These are phyloP conservation scores for Yamagishiella unicocca DNA, from an alignment of 139 green algal genomes.

Conservation along the genomic window DNA sequence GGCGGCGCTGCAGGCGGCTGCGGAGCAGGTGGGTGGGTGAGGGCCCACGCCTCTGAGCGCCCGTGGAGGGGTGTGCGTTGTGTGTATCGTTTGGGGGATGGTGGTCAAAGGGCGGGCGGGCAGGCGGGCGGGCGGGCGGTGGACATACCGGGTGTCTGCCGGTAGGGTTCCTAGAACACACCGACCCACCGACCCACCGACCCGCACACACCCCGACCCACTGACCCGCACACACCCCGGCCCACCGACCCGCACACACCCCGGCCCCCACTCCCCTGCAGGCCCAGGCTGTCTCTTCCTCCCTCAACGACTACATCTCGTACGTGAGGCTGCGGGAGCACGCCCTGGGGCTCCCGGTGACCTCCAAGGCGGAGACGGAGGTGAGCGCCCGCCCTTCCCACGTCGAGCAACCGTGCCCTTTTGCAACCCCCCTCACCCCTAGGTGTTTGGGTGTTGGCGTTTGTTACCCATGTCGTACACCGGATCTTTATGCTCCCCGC, in stretches of 20 bases:
- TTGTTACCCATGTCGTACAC: too few species aligned
- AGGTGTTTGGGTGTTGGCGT: too few species aligned
- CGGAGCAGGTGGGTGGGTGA: slow-evolving; percentile 20
- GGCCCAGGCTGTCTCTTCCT: neutral
- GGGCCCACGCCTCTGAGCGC: neutral
- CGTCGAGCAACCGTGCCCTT: neutral
- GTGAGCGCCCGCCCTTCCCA: neutral
- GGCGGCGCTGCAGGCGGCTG: slow-evolving; percentile 5
- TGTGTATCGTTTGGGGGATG: too few species aligned
- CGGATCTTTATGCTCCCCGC: neutral
- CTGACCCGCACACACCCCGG: too few species aligned
- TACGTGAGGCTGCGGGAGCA: slow-evolving; percentile 48
- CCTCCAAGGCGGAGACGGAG: neutral
- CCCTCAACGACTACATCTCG: slow-evolving; percentile 8
- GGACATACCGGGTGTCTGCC: too few species aligned
- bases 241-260: too few species aligned
- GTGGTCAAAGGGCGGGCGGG: too few species aligned
- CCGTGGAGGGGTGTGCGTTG: too few species aligned
- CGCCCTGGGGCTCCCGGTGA: slow-evolving; percentile 1
- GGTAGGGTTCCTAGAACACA: too few species aligned
- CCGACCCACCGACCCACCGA: too few species aligned
- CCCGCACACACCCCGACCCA: too few species aligned
- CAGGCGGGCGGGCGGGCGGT: too few species aligned
- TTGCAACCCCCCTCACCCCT: neutral
- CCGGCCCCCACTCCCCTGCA: neutral